Conservation (phyloP, 345 rosid genomes). For the Lagerstroemia speciosa region DNA sequence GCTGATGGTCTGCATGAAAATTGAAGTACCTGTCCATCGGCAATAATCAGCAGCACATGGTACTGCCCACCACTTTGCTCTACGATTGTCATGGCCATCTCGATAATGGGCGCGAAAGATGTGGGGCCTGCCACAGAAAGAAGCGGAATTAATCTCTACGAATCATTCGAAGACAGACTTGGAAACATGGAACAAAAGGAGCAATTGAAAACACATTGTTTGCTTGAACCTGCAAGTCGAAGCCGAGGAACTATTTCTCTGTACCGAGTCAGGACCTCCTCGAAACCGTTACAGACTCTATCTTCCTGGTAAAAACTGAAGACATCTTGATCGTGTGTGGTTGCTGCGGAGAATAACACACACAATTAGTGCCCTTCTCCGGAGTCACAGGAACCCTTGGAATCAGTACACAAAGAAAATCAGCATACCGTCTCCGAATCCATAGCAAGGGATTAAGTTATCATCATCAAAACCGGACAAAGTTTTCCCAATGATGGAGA, state of each 20-base stretch:
- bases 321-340: conserved; percentile 91
- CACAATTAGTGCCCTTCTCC: background rate
- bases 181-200: background rate
- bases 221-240: conserved; percentile 58
- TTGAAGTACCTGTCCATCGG: conserved; percentile 36
- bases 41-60: conserved; percentile 43
- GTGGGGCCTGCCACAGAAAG: conserved; percentile 30
- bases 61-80: conserved; percentile 41
- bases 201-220: background rate
- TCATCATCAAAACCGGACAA: conserved; percentile 18
- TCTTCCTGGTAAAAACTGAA: conserved; percentile 69
- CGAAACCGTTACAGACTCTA: conserved; percentile 66
- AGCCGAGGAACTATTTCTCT: conserved; percentile 73
- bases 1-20: background rate
- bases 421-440: conserved; percentile 21
- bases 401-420: background rate
- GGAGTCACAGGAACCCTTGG: background rate
- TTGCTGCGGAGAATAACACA: conserved; percentile 33
- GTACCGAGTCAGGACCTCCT: conserved; percentile 71
- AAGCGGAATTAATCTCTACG: background rate
- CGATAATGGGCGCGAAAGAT: conserved; percentile 38
- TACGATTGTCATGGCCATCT: conserved; percentile 43
- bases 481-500: conserved; percentile 16
- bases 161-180: background rate
- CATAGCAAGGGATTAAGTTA: conserved; percentile 18